Evolutionary conservation across 306 rosid species (phyloP).

Genomic region (Myrica gale): DNA sequence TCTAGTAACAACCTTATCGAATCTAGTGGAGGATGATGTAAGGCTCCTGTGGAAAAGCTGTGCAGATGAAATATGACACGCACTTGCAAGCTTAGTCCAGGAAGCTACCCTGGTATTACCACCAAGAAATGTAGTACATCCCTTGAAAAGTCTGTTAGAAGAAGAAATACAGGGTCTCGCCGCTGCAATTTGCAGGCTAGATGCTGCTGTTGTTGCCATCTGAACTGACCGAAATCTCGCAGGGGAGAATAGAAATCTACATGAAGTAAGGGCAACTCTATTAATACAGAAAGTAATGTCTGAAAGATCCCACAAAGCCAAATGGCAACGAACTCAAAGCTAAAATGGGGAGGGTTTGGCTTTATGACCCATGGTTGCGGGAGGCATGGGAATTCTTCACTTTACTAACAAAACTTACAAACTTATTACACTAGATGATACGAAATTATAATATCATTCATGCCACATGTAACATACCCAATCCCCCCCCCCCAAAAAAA

Average conservation of each 20-base stretch:
- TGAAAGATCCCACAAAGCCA: not conserved
- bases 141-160: slow-evolving; percentile 38
- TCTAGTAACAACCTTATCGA: slow-evolving; percentile 46
- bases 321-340: not conserved
- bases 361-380: not conserved
- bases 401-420: not conserved
- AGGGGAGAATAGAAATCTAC: slow-evolving; percentile 34
- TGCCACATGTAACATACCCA: not conserved
- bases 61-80: slow-evolving; percentile 49
- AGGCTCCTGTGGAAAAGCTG: slow-evolving; percentile 39
- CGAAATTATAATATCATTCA: not conserved
- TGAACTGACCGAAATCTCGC: slow-evolving; percentile 33
- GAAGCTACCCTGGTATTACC: slow-evolving; percentile 42
- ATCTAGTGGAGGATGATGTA: slow-evolving; percentile 36
- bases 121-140: slow-evolving; percentile 34
- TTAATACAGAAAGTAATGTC: slow-evolving; percentile 13
- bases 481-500: not conserved
- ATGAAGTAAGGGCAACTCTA: slow-evolving; percentile 21
- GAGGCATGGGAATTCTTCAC: not conserved
- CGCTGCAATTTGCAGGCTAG: slow-evolving; percentile 64
- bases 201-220: slow-evolving; percentile 70
- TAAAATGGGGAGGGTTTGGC: not conserved
- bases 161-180: slow-evolving; percentile 48
- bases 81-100: slow-evolving; percentile 59
- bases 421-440: not conserved